Evolutionary conservation across 1,139 yeast species (phyloP), one percentile per base, ranked within the genome.

Genomic region (Debaryomycetaceae sp.): DNA sequence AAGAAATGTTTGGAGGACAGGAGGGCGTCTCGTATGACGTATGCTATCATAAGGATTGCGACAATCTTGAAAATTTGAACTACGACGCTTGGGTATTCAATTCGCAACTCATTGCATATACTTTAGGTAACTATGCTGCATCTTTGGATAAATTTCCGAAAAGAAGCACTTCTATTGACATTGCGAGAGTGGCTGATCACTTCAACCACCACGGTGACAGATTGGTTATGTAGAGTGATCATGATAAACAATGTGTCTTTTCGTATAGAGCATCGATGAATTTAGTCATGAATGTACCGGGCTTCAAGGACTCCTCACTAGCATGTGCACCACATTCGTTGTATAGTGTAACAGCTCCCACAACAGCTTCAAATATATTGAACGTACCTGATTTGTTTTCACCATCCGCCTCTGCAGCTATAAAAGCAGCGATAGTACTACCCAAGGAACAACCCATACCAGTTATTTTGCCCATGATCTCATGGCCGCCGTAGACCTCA

Each of bases 401-500:
- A 2, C 58, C 60, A 33, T 63, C 66, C 0, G 70, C 68, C 36
- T 64, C 58, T 3, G 82, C 78, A 5, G 83, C 83, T 6, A 83
- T 57, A 52, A 73, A 77, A 1, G 87, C 73, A 0, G 87, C 83
- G 44, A 89, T 79, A 0, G 81, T 76, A 42, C 93, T 83, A 1
- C 96, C 96, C 40, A 89, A 68, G 0, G 93, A 79, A 52, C 97
- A 91, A 0, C 97, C 98, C 2, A 95, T 76, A 0, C 96, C 97
- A 0, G 97, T 90, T n/a, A 90, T 78, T 11, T 69, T 60, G 1
- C 87, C 86, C 86, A 90, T 84, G 38, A 83, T 57, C 17, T 69
- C 64, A 52, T 83, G 77, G 0, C 96, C 95, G 11, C 93, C 95
- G 2, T 59, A 50, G 4, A 81, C 61, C 9, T 37, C 51, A 2